phyloP scores from a whole-genome alignment of 164 flowering plant genomes.

The Buxus sempervirens region DNA sequence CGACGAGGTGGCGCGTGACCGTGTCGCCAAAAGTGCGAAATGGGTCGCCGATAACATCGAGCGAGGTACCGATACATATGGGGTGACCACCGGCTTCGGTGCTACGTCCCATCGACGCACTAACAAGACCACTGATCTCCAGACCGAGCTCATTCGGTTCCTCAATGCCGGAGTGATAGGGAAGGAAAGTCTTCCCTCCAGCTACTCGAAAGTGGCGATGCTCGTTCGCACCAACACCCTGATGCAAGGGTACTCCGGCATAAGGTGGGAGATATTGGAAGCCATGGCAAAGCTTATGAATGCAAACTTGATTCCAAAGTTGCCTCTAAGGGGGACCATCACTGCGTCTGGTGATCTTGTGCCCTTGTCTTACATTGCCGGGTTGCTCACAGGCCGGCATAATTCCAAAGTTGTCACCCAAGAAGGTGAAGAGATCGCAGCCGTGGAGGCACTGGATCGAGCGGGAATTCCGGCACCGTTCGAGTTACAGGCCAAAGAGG shows the following conservation, averaged over 20 bases:
- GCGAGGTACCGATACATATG: conserved; percentile 30
- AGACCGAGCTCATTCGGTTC: conserved; percentile 35
- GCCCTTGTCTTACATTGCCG: conserved; percentile 44
- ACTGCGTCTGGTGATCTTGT: conserved; percentile 47
- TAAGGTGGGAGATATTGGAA: conserved; percentile 37
- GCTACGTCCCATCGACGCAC: conserved; percentile 37
- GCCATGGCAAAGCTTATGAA: conserved; percentile 32
- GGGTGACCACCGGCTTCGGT: conserved; percentile 44
- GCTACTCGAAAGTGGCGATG: conserved; percentile 34
- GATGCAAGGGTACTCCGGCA: conserved; percentile 40
- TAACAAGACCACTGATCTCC: conserved; percentile 25
- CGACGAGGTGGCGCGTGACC: conserved; percentile 23
- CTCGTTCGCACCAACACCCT: conserved; percentile 32
- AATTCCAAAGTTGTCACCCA: conserved; percentile 23
- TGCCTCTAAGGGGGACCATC: conserved; percentile 36
- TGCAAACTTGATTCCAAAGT: conserved; percentile 19
- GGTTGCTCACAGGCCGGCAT: conserved; percentile 32
- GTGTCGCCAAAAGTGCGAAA: conserved; percentile 25
- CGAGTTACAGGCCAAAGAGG: conserved; percentile 38
- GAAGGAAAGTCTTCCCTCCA: conserved; percentile 20
- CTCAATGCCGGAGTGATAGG: conserved; percentile 39
- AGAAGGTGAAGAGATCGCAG: conserved; percentile 23
- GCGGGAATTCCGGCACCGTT: conserved; percentile 32
- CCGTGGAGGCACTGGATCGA: conserved; percentile 25
- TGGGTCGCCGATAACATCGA: conserved; percentile 36